Evolutionary conservation across 805 yeast genomes (phyloP).

Genomic region (Starmerella vaccinii): DNA sequence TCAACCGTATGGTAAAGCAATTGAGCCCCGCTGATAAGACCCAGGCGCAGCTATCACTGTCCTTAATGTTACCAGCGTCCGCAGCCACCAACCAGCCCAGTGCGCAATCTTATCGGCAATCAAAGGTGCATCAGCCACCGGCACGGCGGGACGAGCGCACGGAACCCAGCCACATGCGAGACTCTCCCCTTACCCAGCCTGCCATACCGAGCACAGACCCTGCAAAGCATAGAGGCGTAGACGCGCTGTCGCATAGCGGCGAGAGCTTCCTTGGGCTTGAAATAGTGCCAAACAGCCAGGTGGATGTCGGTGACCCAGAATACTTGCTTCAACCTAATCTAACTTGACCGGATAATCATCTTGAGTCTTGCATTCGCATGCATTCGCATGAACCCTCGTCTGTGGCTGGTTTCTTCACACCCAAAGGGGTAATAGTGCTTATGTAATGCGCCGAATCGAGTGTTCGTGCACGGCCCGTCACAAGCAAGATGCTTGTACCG

Average conservation of each 20-base stretch:
- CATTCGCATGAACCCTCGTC: too few species aligned
- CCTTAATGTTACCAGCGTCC: background rate
- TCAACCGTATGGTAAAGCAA: background rate
- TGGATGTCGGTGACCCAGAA: slow-evolving; percentile 9
- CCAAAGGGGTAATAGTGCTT: background rate
- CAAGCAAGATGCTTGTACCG: background rate
- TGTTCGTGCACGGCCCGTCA: background rate
- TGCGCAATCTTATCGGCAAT: background rate
- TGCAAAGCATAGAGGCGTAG: background rate
- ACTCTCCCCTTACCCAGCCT: background rate
- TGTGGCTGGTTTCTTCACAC: background rate
- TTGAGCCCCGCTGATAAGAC: background rate
- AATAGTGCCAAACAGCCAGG: slow-evolving; percentile 15
- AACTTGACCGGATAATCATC: background rate
- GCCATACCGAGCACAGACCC: background rate
- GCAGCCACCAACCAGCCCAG: background rate
- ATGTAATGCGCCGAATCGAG: background rate
- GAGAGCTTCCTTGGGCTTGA: background rate
- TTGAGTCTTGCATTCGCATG: too few species aligned
- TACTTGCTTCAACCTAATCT: background rate
- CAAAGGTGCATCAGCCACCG: background rate
- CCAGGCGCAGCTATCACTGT: background rate
- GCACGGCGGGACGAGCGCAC: background rate
- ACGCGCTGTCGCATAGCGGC: background rate
- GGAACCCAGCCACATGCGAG: slow-evolving; percentile 1